These are phyloP conservation scores for Gelatoporia subvermispora DNA, from an alignment of 768 basidiomycete genomes.

Conservation along the genomic window DNA sequence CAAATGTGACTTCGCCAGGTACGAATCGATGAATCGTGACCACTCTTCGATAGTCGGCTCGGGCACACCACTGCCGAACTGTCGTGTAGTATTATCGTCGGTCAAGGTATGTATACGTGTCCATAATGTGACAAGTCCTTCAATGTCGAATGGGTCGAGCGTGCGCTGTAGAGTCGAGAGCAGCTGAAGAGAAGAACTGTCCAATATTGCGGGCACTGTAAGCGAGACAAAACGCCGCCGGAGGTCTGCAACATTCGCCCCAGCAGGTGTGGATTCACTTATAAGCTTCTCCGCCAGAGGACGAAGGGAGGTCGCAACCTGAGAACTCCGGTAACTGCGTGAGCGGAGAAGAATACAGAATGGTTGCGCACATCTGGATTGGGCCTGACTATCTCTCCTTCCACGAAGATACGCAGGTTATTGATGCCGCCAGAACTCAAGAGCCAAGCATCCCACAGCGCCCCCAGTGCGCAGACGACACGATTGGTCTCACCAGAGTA, in stretches of 20 bases:
- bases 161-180: slow-evolving; percentile 64
- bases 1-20: slow-evolving; percentile 34
- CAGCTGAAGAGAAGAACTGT: slow-evolving; percentile 46
- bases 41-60: slow-evolving; percentile 66
- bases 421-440: slow-evolving; percentile 62
- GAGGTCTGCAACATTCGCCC: slow-evolving; percentile 18
- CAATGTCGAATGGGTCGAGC: slow-evolving; percentile 82
- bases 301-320: slow-evolving; percentile 12
- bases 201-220: slow-evolving; percentile 44
- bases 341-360: neutral
- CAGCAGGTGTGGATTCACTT: slow-evolving; percentile 4
- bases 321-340: neutral
- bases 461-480: slow-evolving; percentile 55
- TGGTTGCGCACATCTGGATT: slow-evolving; percentile 41
- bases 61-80: slow-evolving; percentile 16
- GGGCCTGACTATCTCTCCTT: slow-evolving; percentile 58
- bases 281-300: slow-evolving; percentile 17
- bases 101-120: slow-evolving; percentile 3
- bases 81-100: slow-evolving; percentile 1
- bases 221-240: slow-evolving; percentile 48
- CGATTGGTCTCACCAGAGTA: slow-evolving; percentile 69
- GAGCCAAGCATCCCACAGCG: slow-evolving; percentile 72
- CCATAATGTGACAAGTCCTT: slow-evolving; percentile 51
- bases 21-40: slow-evolving; percentile 54
- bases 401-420: slow-evolving; percentile 77